phyloP scores from a whole-genome alignment of 257 asterid genomes.

The Solanum virginianum region DNA sequence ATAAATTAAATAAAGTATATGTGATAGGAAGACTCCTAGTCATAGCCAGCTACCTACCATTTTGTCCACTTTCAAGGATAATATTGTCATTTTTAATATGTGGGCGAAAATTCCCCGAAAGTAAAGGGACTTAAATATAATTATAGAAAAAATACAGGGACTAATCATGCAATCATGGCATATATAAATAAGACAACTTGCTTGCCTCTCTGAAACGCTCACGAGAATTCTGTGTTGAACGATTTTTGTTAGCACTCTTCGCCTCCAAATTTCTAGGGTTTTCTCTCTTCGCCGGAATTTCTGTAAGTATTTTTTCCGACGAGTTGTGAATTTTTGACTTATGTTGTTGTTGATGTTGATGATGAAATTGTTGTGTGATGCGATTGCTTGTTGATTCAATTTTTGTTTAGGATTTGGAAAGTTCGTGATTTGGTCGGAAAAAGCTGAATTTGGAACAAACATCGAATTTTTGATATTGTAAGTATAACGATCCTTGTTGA shows the following conservation, averaged over 20 bases:
- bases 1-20: not conserved
- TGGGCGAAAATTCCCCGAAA: not conserved
- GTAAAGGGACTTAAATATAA: not conserved
- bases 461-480: not conserved
- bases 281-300: not conserved
- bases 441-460: not conserved
- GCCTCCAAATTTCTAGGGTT: not conserved
- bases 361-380: not conserved
- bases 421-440: not conserved
- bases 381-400: not conserved
- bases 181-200: not conserved
- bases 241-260: not conserved
- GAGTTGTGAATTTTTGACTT: not conserved
- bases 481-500: not conserved
- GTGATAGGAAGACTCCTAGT: not conserved
- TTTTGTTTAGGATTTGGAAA: not conserved
- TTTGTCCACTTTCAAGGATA: not conserved
- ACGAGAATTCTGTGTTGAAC: not conserved
- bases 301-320: not conserved
- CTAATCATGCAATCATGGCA: not conserved
- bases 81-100: not conserved
- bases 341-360: not conserved
- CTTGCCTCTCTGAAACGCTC: not conserved
- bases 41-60: not conserved
- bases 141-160: not conserved